Evolutionary conservation across 352 stramenopile species (phyloP).

Genomic region (Vaucheria bursata): DNA sequence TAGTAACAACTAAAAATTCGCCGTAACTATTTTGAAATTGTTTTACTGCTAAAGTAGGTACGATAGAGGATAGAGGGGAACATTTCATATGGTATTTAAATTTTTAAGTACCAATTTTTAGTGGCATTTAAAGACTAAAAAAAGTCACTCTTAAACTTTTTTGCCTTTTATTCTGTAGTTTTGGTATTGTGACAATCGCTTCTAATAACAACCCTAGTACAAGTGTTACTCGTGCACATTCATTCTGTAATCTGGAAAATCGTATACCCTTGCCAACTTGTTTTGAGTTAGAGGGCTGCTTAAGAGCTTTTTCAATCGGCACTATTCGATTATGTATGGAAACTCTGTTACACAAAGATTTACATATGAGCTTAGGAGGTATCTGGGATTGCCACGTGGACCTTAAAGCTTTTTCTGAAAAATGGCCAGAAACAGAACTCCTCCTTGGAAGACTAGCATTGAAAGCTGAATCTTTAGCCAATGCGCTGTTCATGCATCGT

Average conservation of each 20-base stretch:
- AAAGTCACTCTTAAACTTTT: too few relatives aligned
- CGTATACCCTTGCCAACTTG: background rate
- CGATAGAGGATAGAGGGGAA: too few relatives aligned
- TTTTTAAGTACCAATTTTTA: too few relatives aligned
- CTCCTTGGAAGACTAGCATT: background rate
- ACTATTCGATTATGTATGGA: background rate
- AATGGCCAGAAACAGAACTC: background rate
- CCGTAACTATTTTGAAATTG: too few relatives aligned
- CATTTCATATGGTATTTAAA: too few relatives aligned
- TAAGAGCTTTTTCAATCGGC: background rate
- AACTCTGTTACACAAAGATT: background rate
- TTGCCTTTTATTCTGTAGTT: too few relatives aligned
- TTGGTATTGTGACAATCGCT: slow-evolving; percentile 5
- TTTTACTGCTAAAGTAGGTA: too few relatives aligned
- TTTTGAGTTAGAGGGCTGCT: background rate
- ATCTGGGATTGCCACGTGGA: background rate
- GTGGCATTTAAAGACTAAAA: too few relatives aligned
- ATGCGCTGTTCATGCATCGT: background rate
- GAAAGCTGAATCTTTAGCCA: background rate
- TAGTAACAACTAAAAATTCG: too few relatives aligned
- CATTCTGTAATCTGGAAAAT: slow-evolving; percentile 8
- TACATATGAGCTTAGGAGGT: background rate
- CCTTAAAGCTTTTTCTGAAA: background rate
- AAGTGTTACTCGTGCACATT: slow-evolving; percentile 11
- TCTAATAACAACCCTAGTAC: slow-evolving; percentile 16